Evolutionary conservation across 2,329 filamentous ascomycete genomes (phyloP), one percentile per base, ranked within the genome.

Genomic region (Aspergillus quadricinctus): DNA sequence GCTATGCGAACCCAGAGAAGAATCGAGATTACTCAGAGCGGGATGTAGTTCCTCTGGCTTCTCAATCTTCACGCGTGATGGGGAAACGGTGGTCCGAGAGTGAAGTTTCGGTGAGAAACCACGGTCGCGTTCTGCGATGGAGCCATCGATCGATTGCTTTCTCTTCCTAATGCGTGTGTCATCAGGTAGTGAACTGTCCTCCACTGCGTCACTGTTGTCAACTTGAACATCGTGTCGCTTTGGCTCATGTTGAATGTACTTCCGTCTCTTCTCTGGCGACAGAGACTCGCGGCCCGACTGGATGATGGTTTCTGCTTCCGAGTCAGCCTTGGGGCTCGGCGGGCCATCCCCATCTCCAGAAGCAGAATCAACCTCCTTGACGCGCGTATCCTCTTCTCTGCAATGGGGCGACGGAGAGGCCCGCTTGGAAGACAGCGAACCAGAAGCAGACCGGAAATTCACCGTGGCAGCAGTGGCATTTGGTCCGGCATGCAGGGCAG

Each of bases 261-360:
- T 75, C 56, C 72, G 72, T 64, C 74, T 75, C 67, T 79, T 78
- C 65, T 78, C 75, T 4, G 77, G 76, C 6, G 77, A 77, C 54
- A 77, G 60, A 31, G 73, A 74, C 61, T 77, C 75, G 43, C 75
- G 73, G 53, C 74, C 75, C 11, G 75, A 79, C 62, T 79, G 76
- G 55, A 79, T 79, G 57, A 78, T 76, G 21, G 77, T 79, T 65
- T 79, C 77, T 53, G 77, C 77, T 67, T 79, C 77, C 48, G 77
- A 79, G 64, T 79, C 77, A 50, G 75, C 75, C 66, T 67, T 75
- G 57, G 72, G 72, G 57, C 74, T 73, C 54, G 65, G 65, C 25
- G 67, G 67, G 28, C 68, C 74, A 54, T 77, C 70, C 49, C 62
- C 68, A 48, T 72, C 69, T 50, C 59, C 64, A 50, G 66, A 63